Evolutionary conservation across 805 yeast species (phyloP).

Genomic region (Candida easanensis): DNA sequence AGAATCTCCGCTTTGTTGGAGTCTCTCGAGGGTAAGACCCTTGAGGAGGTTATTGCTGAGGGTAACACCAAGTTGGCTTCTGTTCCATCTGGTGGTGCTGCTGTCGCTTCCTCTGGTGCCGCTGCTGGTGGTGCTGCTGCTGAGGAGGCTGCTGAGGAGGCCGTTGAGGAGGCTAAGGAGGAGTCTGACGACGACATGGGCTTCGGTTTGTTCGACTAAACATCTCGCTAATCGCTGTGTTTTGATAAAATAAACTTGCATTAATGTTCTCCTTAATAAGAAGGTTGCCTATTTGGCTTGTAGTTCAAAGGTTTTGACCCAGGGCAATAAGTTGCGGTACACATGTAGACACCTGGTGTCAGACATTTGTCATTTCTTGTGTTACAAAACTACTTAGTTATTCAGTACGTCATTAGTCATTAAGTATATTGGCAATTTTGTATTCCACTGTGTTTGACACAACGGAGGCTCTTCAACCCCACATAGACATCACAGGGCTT

Average conservation of each 20-base stretch:
- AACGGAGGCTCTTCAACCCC: too few relatives aligned
- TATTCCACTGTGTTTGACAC: not conserved
- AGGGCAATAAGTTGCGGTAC: too few relatives aligned
- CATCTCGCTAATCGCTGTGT: slow-evolving; percentile 1
- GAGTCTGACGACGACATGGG: slow-evolving; percentile 86
- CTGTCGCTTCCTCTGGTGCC: slow-evolving; percentile 57
- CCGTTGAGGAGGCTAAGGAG: slow-evolving; percentile 51
- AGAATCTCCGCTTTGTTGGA: slow-evolving; percentile 67
- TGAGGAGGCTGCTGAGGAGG: slow-evolving; percentile 57
- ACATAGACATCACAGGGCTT: not conserved
- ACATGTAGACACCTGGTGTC: too few relatives aligned
- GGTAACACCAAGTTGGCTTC: slow-evolving; percentile 80
- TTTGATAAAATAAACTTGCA: slow-evolving; percentile 7
- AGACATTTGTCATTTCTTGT: too few relatives aligned
- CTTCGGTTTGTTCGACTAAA: slow-evolving; percentile 85
- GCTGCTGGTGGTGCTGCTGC: slow-evolving; percentile 54
- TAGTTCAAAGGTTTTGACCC: not conserved
- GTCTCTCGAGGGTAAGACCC: slow-evolving; percentile 75
- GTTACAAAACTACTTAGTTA: too few relatives aligned
- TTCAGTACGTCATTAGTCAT: too few relatives aligned
- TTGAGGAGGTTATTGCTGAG: slow-evolving; percentile 69
- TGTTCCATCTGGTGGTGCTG: slow-evolving; percentile 82
- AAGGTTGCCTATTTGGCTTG: not conserved
- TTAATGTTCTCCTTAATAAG: slow-evolving; percentile 9
- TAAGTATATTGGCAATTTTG: not conserved